Evolutionary conservation across 768 basidiomycete species (phyloP).

Genomic region (Hemileccinum rubropunctum): DNA sequence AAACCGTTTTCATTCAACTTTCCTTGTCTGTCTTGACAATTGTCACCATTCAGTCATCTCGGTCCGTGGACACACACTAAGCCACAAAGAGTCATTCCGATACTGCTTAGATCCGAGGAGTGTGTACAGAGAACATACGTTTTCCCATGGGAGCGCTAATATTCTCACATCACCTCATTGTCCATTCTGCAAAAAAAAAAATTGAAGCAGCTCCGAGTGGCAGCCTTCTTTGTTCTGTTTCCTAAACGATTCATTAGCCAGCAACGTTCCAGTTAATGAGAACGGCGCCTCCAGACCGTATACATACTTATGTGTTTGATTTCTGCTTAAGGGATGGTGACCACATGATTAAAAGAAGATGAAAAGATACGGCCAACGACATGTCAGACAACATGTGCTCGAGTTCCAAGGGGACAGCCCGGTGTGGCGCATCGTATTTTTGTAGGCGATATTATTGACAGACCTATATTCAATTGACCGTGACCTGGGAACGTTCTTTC

Average conservation of each 20-base stretch:
- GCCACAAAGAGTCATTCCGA: not conserved
- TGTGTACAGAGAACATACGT: not conserved
- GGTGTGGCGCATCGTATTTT: not conserved
- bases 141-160: slow-evolving; percentile 10
- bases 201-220: no score
- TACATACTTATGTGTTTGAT: not conserved
- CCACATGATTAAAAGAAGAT: no score
- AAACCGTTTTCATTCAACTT: slow-evolving; percentile 2
- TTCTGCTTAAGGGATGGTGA: not conserved
- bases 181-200: no score
- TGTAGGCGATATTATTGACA: no score
- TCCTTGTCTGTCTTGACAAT: not conserved
- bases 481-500: not conserved
- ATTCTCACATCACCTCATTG: not conserved
- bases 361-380: no score
- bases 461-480: not conserved
- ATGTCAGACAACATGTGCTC: not conserved
- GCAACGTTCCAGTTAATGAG: no score
- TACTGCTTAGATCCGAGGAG: slow-evolving; percentile 4
- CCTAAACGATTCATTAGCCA: no score
- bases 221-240: not conserved
- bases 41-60: not conserved
- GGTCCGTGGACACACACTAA: not conserved
- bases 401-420: no score
- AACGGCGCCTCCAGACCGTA: no score